These are phyloP conservation scores for Russula earlei DNA, from an alignment of 768 basidiomycete species.

Conservation along the genomic window DNA sequence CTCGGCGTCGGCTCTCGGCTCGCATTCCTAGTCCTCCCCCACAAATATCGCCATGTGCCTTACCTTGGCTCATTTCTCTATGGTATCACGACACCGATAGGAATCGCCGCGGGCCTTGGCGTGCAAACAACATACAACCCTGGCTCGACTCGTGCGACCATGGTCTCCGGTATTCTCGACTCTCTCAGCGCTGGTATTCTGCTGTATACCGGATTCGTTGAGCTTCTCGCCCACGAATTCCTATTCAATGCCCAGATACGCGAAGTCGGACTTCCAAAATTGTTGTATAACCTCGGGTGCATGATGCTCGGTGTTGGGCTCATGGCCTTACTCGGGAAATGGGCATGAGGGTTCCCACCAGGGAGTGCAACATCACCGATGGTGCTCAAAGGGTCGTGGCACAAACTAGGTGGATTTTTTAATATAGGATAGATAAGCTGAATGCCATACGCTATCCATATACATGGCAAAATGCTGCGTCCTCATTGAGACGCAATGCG, in stretches of 20 bases:
- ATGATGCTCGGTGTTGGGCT: slow-evolving; percentile 77
- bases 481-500: no score
- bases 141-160: slow-evolving; percentile 58
- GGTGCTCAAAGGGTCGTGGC: no score
- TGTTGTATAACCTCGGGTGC: slow-evolving; percentile 65
- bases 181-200: slow-evolving; percentile 81
- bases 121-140: slow-evolving; percentile 76
- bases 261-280: slow-evolving; percentile 48
- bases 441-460: no score
- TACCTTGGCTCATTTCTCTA: slow-evolving; percentile 53
- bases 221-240: slow-evolving; percentile 93
- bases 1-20: slow-evolving; percentile 87
- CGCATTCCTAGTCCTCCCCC: slow-evolving; percentile 59
- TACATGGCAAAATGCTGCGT: no score
- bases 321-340: slow-evolving; percentile 87
- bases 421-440: no score
- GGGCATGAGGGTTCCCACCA: slow-evolving; percentile 77
- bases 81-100: slow-evolving; percentile 75
- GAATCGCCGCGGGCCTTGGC: slow-evolving; percentile 79
- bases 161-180: slow-evolving; percentile 81
- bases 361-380: no score
- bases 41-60: slow-evolving; percentile 47
- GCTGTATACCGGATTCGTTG: slow-evolving; percentile 79
- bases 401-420: no score
- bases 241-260: slow-evolving; percentile 84